Evolutionary conservation across 495 filamentous ascomycete genomes (phyloP).

Genomic region (Massariosphaeria phaeospora): DNA sequence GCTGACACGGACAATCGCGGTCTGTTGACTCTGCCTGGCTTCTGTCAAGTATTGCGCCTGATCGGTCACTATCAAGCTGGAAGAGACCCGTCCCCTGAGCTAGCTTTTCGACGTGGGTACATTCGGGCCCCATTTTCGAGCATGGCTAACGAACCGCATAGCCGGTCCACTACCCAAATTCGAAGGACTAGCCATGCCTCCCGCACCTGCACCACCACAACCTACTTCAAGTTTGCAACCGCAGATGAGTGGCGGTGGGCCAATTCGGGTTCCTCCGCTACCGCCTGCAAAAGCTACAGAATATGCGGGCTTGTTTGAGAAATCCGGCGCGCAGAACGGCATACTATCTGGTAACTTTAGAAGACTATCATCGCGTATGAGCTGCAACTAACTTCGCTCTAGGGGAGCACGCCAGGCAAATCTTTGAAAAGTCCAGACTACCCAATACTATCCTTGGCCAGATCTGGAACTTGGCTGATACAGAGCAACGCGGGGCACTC

Average conservation of each 20-base stretch:
- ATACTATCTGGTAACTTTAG: constrained; percentile 77
- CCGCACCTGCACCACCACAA: constrained; percentile 25
- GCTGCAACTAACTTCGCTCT: no score
- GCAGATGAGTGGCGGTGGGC: constrained; percentile 62
- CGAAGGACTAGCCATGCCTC: constrained; percentile 59
- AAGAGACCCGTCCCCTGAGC: constrained; percentile 69
- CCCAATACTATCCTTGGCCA: constrained; percentile 85
- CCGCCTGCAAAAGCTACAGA: constrained; percentile 84
- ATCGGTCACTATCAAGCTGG: constrained; percentile 94
- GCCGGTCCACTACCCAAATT: constrained; percentile 89
- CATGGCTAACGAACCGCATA: constrained; percentile 34
- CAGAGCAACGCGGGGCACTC: constrained; percentile 84
- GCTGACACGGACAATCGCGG: constrained; percentile 95
- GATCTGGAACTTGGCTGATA: constrained; percentile 93
- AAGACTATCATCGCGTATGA: no score
- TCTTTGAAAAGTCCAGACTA: constrained; percentile 86
- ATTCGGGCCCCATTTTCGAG: background rate
- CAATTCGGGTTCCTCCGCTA: constrained; percentile 84
- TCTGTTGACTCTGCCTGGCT: constrained; percentile 83
- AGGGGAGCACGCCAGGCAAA: constrained; percentile 83
- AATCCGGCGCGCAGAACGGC: constrained; percentile 71
- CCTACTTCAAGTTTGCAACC: constrained; percentile 48
- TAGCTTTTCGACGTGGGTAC: constrained; percentile 61
- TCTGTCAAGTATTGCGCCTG: constrained; percentile 83
- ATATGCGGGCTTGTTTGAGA: constrained; percentile 80